These are phyloP conservation scores for Talaromyces liani DNA, from an alignment of 495 filamentous ascomycete species.

Conservation along the genomic window DNA sequence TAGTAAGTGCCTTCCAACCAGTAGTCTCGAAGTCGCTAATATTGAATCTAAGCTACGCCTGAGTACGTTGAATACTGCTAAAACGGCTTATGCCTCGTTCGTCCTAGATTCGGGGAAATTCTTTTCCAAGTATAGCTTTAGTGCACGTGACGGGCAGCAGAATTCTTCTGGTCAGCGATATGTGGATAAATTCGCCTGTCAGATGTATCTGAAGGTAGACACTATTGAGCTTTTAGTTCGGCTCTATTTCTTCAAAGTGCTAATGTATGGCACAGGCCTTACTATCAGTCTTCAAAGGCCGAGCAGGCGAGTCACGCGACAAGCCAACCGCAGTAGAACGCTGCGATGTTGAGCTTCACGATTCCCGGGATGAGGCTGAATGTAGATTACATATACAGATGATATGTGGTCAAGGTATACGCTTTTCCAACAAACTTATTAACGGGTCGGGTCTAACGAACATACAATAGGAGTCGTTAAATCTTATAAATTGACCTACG, in stretches of 20 bases:
- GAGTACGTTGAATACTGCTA: conserved; percentile 82
- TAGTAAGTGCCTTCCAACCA: conserved; percentile 37
- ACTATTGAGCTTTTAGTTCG: background rate
- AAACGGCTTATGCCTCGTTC: conserved; percentile 85
- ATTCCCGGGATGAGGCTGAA: conserved; percentile 59
- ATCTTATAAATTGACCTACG: conserved; percentile 87
- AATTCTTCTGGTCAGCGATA: conserved; percentile 15
- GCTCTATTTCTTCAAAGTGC: background rate
- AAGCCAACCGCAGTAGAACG: conserved; percentile 74
- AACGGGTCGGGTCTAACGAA: background rate
- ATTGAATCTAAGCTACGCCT: conserved; percentile 56
- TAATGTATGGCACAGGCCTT: conserved; percentile 44
- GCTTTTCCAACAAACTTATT: background rate
- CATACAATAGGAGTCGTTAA: conserved; percentile 67
- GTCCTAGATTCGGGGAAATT: conserved; percentile 65
- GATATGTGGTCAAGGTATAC: conserved; percentile 73
- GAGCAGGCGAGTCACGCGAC: conserved; percentile 51
- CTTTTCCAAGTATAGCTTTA: conserved; percentile 64
- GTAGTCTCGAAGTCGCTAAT: background rate
- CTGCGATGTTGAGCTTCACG: conserved; percentile 79
- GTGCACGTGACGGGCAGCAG: conserved; percentile 7
- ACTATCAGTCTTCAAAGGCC: conserved; percentile 65
- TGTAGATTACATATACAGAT: conserved; percentile 78
- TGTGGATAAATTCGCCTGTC: conserved; percentile 61
- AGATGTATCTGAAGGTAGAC: conserved; percentile 60